phyloP scores from a whole-genome alignment of 164 flowering plant genomes.

The Berberis vulgaris region DNA sequence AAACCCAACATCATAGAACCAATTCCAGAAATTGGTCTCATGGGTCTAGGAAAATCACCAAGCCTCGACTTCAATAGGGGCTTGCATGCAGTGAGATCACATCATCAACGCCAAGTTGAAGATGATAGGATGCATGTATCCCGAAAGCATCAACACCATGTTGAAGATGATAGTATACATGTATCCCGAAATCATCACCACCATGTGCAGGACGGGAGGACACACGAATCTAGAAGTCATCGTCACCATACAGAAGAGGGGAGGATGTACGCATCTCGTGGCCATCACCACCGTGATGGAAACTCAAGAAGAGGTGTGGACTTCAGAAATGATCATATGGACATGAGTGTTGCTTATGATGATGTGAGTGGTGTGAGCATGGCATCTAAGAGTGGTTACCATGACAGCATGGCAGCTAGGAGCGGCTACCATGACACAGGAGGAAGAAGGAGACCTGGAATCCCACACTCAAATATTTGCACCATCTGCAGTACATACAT shows the following conservation, averaged over 20 bases:
- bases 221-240: neutral
- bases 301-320: neutral
- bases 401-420: slow-evolving; percentile 1
- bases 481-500: slow-evolving; percentile 43
- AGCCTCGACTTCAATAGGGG: slow-evolving; percentile 40
- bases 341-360: slow-evolving; percentile 21
- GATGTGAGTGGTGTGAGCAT: slow-evolving; percentile 25
- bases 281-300: neutral
- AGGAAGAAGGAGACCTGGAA: slow-evolving; percentile 45
- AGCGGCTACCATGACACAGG: neutral
- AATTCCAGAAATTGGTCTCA: slow-evolving; percentile 9
- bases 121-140: slow-evolving; percentile 3
- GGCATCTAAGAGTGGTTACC: neutral
- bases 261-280: neutral
- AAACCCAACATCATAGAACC: slow-evolving; percentile 9
- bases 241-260: neutral
- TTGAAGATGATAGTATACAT: neutral
- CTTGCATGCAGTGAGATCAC: slow-evolving; percentile 20
- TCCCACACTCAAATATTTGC: slow-evolving; percentile 76
- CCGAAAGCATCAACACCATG: neutral
- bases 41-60: slow-evolving; percentile 26
- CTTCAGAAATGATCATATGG: slow-evolving; percentile 13
- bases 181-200: neutral
- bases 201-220: neutral
- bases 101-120: neutral